Conservation (phyloP, 805 yeast genomes). For the Yamadazyma endophytica region DNA sequence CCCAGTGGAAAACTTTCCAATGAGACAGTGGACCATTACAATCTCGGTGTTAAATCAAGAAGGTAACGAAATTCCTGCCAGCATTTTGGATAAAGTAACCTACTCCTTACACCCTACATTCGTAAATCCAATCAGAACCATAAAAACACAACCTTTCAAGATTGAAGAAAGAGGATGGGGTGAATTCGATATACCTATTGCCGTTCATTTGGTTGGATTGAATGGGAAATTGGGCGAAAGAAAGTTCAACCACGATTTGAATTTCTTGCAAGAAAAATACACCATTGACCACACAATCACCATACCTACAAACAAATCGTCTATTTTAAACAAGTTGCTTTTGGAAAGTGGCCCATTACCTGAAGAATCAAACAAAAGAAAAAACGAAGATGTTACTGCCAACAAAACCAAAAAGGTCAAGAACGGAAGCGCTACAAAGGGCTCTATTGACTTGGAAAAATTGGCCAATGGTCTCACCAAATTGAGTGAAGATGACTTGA, state of each 20-base stretch:
- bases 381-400: slow-evolving; percentile 14
- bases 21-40: slow-evolving; percentile 89
- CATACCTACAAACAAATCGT: slow-evolving; percentile 70
- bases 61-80: slow-evolving; percentile 83
- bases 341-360: slow-evolving; percentile 84
- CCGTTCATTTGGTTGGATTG: slow-evolving; percentile 58
- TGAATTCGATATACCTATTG: slow-evolving; percentile 85
- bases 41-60: slow-evolving; percentile 69
- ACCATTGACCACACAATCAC: slow-evolving; percentile 71
- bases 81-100: slow-evolving; percentile 85
- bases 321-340: slow-evolving; percentile 64
- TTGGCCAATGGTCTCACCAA: slow-evolving; percentile 87
- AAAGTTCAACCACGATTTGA: slow-evolving; percentile 83
- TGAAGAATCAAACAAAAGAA: slow-evolving; percentile 21
- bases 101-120: slow-evolving; percentile 95
- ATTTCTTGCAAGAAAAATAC: slow-evolving; percentile 74
- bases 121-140: slow-evolving; percentile 76
- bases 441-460: slow-evolving; percentile 80
- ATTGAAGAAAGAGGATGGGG: slow-evolving; percentile 98
- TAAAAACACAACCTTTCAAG: slow-evolving; percentile 79
- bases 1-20: slow-evolving; percentile 86
- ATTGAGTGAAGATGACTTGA: slow-evolving; percentile 84
- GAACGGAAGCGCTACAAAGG: slow-evolving; percentile 52
- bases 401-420: slow-evolving; percentile 51
- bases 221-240: slow-evolving; percentile 84